Conservation (phyloP, 2,329 filamentous ascomycete species). For the Xylaria sp. region DNA sequence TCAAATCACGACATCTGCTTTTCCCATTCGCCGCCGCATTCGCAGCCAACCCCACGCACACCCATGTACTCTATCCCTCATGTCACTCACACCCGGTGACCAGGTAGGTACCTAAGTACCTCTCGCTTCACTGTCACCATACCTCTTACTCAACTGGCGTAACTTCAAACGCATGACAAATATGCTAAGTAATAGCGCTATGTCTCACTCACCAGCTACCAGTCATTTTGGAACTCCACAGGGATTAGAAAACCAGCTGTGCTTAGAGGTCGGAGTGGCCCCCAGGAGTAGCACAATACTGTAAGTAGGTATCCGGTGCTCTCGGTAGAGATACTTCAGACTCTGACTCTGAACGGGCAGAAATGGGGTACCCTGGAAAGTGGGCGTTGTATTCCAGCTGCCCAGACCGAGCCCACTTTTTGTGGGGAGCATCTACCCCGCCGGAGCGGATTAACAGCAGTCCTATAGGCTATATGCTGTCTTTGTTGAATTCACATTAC, state of each 20-base stretch:
- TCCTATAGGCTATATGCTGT: neutral
- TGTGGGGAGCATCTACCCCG: conserved; percentile 12
- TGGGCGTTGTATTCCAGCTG: neutral
- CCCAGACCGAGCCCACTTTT: neutral
- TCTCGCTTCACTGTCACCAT: no score
- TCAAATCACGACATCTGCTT: no score
- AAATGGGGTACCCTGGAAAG: conserved; percentile 1
- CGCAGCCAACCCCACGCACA: no score
- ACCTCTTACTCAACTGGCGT: neutral
- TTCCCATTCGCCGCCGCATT: no score
- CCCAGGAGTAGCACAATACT: no score
- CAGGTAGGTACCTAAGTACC: no score
- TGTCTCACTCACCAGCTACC: neutral
- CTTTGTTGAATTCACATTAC: no score
- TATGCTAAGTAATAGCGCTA: neutral
- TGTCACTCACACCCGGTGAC: neutral
- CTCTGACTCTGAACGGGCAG: no score
- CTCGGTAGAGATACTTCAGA: no score
- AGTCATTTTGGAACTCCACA: neutral
- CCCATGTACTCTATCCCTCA: neutral
- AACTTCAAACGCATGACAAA: neutral
- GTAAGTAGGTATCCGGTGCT: no score
- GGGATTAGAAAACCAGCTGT: neutral
- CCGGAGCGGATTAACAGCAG: conserved; percentile 19
- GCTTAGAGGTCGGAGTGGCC: no score